Conservation (phyloP, 2,329 filamentous ascomycete genomes). For the Venturia aucupariae region DNA sequence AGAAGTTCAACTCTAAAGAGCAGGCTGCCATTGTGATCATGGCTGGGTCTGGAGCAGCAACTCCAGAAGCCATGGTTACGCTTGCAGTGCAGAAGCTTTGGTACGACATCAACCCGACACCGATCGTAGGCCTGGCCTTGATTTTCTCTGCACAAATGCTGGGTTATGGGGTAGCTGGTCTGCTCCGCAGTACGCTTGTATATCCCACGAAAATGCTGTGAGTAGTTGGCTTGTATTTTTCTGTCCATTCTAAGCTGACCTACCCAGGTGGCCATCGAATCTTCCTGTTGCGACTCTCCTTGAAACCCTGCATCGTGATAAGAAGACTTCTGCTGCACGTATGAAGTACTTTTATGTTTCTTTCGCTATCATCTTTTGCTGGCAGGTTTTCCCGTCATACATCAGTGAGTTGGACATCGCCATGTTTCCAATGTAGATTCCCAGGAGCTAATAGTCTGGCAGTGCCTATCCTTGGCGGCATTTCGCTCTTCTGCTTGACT, state of each 20-base stretch:
- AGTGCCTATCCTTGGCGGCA: constrained; percentile 12
- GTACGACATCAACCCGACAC: constrained; percentile 14
- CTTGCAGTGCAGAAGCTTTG: constrained; percentile 16
- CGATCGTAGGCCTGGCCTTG: constrained; percentile 11
- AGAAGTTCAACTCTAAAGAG: constrained; percentile 28
- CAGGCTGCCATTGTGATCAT: constrained; percentile 22
- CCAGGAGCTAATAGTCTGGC: background rate
- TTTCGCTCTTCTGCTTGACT: constrained; percentile 16
- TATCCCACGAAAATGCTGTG: constrained; percentile 17
- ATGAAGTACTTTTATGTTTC: constrained; percentile 24
- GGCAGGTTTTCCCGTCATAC: constrained; percentile 17
- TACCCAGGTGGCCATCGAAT: constrained; percentile 13
- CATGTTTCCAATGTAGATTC: background rate
- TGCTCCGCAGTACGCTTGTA: constrained; percentile 17
- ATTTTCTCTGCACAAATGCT: constrained; percentile 17
- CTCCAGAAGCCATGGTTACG: constrained; percentile 14
- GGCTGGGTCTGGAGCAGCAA: constrained; percentile 13
- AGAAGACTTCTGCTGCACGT: constrained; percentile 13
- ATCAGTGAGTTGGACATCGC: constrained; percentile 6
- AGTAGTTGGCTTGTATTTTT: background rate
- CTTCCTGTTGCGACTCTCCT: constrained; percentile 16
- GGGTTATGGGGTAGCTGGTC: constrained; percentile 17
- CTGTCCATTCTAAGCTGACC: background rate
- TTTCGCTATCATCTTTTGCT: constrained; percentile 18
- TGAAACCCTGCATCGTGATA: constrained; percentile 16